Evolutionary conservation across 1,139 yeast genomes (phyloP), one percentile per base, ranked within the genome.

Genomic region (Hansenula sp.): DNA sequence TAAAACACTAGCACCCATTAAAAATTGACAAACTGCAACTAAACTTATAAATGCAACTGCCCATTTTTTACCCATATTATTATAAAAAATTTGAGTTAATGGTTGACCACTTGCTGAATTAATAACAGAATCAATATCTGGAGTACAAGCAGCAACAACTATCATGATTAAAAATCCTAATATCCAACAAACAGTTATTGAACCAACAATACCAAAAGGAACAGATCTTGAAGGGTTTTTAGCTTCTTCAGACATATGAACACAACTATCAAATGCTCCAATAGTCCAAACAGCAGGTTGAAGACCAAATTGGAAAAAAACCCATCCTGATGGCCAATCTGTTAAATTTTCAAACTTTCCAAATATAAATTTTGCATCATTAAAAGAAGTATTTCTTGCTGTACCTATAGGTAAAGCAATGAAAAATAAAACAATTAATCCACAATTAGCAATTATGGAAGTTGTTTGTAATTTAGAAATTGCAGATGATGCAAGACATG

Each of bases 181-280:
- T 22, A 75, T 40, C 61, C 77, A 73, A 58, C 86, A 77, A 40
- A 68, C 68, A 14, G 68, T 52, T 45, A 78, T 77, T n/a, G 78
- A 67, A 27, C 70, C 61, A 37, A 70, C 59, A 40, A 77, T 79
- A 14, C 86, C 87, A 38, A 73, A 59, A n/a, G 87, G 86, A 20
- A 79, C 78, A 14, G 82, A 75, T 40, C 62, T 65, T 17, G 77
- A 67, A 13, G 87, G 83, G 52, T 77, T 74, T 31, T 65, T 63
- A 21, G 82, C 81, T 54, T 81, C 88, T 59, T 81, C 88, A 25
- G 77, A 68, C 73, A 79, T 73, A 57, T 81, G 87, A 37, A 80
- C 76, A 46, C 81, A 77, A 6, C 82, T 73, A 56, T 81, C 87
- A 55, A 78, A 80, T 0, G 82, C 79, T 48, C 79, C 79, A 52